Conservation (phyloP, 2,329 filamentous ascomycete species). For the Ophiostoma piceae region DNA sequence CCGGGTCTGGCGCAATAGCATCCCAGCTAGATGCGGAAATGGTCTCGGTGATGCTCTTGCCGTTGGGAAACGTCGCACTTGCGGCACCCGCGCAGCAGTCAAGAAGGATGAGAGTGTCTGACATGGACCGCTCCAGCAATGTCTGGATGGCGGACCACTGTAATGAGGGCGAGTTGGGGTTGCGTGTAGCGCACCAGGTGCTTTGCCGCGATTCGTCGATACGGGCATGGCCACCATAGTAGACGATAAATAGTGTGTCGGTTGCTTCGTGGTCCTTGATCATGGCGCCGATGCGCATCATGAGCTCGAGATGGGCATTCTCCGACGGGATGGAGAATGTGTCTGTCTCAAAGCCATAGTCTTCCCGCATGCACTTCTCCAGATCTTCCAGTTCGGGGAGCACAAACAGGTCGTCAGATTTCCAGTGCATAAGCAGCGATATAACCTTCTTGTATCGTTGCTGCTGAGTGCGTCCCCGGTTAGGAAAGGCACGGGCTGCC, state of each 20-base stretch:
- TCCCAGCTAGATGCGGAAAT: slow-evolving; percentile 60
- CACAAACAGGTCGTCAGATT: slow-evolving; percentile 54
- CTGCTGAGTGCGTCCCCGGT: slow-evolving; percentile 45
- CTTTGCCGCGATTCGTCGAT: slow-evolving; percentile 57
- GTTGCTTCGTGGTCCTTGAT: slow-evolving; percentile 51
- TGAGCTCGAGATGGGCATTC: slow-evolving; percentile 54
- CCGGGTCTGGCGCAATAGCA: slow-evolving; percentile 55
- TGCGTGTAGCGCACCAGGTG: slow-evolving; percentile 55
- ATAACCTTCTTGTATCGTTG: slow-evolving; percentile 54
- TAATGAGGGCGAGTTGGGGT: slow-evolving; percentile 49
- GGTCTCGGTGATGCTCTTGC: slow-evolving; percentile 56
- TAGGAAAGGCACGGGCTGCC: slow-evolving; percentile 52
- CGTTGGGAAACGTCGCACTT: slow-evolving; percentile 54
- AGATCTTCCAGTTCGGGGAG: slow-evolving; percentile 54
- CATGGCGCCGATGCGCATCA: slow-evolving; percentile 52
- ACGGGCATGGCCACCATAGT: slow-evolving; percentile 56
- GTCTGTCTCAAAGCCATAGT: slow-evolving; percentile 54
- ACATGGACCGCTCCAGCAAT: slow-evolving; percentile 51
- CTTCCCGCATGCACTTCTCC: slow-evolving; percentile 49
- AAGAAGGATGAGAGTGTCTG: slow-evolving; percentile 53
- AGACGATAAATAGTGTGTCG: slow-evolving; percentile 53
- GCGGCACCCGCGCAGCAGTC: slow-evolving; percentile 58
- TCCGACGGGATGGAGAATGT: slow-evolving; percentile 55
- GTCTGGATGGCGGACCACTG: slow-evolving; percentile 60
- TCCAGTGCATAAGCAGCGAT: slow-evolving; percentile 53